Percentiles rank a stretch among this genome's conserved stretches.
phyloP scores from a whole-genome alignment of 2,329 filamentous ascomycete species.

The Fusarium verrucosum region DNA sequence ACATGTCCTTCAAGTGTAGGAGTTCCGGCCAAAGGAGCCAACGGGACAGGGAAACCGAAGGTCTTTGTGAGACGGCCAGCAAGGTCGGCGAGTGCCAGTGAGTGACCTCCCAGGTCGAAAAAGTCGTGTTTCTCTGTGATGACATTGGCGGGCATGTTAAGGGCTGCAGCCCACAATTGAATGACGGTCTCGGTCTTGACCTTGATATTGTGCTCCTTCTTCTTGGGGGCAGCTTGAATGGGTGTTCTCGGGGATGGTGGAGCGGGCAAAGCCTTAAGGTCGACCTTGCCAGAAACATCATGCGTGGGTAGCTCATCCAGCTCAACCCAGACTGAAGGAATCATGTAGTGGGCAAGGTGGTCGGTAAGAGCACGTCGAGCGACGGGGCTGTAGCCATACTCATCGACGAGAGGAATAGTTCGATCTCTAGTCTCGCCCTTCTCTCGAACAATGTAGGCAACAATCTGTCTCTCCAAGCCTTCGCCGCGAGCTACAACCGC shows the following conservation, averaged over 20 bases:
- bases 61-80: conserved; percentile 73
- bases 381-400: conserved; percentile 74
- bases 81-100: conserved; percentile 78
- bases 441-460: conserved; percentile 80
- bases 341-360: conserved; percentile 83
- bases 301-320: conserved; percentile 77
- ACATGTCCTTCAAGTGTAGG: conserved; percentile 78
- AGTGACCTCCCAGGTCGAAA: conserved; percentile 84
- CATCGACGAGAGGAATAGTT: conserved; percentile 71
- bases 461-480: conserved; percentile 76
- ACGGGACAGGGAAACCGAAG: conserved; percentile 77
- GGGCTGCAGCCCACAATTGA: conserved; percentile 75
- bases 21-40: conserved; percentile 75
- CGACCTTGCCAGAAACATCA: conserved; percentile 80
- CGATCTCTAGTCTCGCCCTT: conserved; percentile 66
- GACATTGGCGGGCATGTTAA: conserved; percentile 69
- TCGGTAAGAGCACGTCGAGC: conserved; percentile 71
- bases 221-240: conserved; percentile 52
- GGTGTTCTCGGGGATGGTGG: conserved; percentile 65
- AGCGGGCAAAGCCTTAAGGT: conserved; percentile 75
- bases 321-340: conserved; percentile 80
- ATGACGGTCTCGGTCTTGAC: conserved; percentile 74
- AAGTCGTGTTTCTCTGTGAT: conserved; percentile 79
- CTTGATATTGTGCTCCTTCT: conserved; percentile 65
- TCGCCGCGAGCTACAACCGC: conserved; percentile 79